Evolutionary conservation across 1,139 yeast species (phyloP).

Genomic region (Pichia sp.): DNA sequence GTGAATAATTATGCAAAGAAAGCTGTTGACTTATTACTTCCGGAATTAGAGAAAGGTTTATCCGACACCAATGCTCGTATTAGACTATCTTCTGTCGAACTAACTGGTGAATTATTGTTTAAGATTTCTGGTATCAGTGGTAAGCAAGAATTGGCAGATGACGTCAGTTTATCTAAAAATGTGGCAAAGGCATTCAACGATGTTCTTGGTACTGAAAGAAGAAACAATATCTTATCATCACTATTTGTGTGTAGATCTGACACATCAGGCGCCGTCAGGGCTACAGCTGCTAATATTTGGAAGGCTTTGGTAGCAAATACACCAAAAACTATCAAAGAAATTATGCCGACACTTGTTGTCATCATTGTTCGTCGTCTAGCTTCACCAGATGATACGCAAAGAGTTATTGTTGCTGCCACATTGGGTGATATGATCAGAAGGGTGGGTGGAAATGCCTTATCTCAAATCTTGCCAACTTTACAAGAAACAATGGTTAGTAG

Average conservation of each 20-base stretch:
- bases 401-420: constrained; percentile 88
- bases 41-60: constrained; percentile 89
- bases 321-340: constrained; percentile 92
- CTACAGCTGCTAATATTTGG: constrained; percentile 95
- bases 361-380: constrained; percentile 82
- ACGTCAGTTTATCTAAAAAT: constrained; percentile 52
- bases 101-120: constrained; percentile 93
- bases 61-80: constrained; percentile 82
- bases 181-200: constrained; percentile 68
- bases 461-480: constrained; percentile 81
- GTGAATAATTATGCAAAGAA: constrained; percentile 88
- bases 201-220: constrained; percentile 80
- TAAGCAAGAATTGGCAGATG: constrained; percentile 61
- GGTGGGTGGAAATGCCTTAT: constrained; percentile 85
- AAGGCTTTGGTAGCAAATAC: constrained; percentile 94
- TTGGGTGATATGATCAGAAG: constrained; percentile 94
- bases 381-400: constrained; percentile 68
- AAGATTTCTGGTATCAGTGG: constrained; percentile 89
- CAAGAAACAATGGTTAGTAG: constrained; percentile 58
- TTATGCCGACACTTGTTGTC: constrained; percentile 76
- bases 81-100: constrained; percentile 89
- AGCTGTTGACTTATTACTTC: constrained; percentile 89
- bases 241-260: constrained; percentile 93
- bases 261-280: constrained; percentile 79
- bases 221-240: constrained; percentile 79